Base-by-base conservation (phyloP, 805 yeast species). In the Nakazawaea wyomingensis region DNA sequence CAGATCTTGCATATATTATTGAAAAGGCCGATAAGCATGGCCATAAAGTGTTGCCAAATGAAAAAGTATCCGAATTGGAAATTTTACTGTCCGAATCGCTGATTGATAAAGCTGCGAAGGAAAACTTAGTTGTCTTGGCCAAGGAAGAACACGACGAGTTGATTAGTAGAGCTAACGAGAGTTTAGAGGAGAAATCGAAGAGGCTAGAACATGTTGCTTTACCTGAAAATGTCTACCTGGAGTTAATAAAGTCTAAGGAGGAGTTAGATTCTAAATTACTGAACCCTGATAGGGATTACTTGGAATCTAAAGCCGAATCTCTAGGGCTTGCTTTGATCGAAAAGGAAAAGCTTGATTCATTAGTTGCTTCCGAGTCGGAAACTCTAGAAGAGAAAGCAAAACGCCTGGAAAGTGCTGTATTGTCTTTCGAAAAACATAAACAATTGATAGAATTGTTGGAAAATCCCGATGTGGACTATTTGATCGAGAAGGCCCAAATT, bases 401-500 rank as follows among this genome's bases (percentile, higher is more conserved):
- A 7, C 41, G 45, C 4, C 49, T 54, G 17, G 64, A 57, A 3
- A 52, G 48, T 11, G 44, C 39, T 17, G 35, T 61, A n/a, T 37
- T 62, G 8, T 33, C 52, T 2, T 30, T 37, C 11, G 41, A 38
- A 3, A 55, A 51, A 4, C 45, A 51, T 27, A 30, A 47, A 13
- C 49, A 48, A 26, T 36, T 52, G 9, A 32, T 48, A 36, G 40
- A 48, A 20, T 46, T 37, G 34, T 40, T 46, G 27, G 50, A 49
- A 2, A 47, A 54, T 17, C 71, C 72, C 10, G 38, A 57, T 1
- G 29, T 55, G 5, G 65, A 60, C 0, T 62, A 57, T 32, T 47
- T 74, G 17, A 55, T 54, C 28, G 61, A 60, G 22, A 60, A 59
- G 39, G 68, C 72, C 2, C 50, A 48, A 4, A 35, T 31, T 8